Base-by-base conservation (phyloP, 2,329 filamentous ascomycete genomes). In the Claviceps paspali region DNA sequence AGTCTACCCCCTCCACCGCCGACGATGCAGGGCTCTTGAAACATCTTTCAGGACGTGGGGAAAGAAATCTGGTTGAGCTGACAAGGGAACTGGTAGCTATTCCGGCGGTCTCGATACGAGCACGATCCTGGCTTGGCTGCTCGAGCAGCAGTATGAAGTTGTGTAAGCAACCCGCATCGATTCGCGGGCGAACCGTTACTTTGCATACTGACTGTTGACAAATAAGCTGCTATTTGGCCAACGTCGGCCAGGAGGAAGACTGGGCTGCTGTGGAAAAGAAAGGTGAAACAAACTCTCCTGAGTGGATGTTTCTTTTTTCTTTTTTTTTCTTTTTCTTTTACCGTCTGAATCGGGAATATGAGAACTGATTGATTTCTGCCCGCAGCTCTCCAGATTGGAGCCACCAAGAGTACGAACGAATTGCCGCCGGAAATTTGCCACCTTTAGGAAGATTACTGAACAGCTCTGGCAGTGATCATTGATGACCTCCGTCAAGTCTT, bases 401-500 rank as follows among this genome's bases (percentile, higher is more conserved):
- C 35, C 12, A 31, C 6, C 21, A 30, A 31, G 14, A 36, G 33
- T 35, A 35, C 24, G 33, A n/a, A 35, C 24, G 12, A 26, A 28
- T 10, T 18, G 9, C 23, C 23, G 22, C 33, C 17, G 11, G 21
- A 28, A 10, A 28, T 28, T 6, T 18, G 23, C 23, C 12, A 37
- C 40, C 10, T 23, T 19, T 18, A 15, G 9, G 9, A 7, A 26
- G 33, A 33, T 14, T 8, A 28, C 33, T 35, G 15, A 35, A 28
- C 14, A 12, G 10, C 33, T 12, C 33, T 35, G 33, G 17, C 24
- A 27, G 68, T 77, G 50, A 54, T 67, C 43, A 62, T 73, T 43
- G 63, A 68, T 38, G 71, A 87, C 55, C 64, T 86, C 34, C 70
- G 73, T 47, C 65, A 68, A 48, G 78, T 82, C 57, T 83, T 87